phyloP scores from a whole-genome alignment of 306 rosid species.

The Vigna angularis region DNA sequence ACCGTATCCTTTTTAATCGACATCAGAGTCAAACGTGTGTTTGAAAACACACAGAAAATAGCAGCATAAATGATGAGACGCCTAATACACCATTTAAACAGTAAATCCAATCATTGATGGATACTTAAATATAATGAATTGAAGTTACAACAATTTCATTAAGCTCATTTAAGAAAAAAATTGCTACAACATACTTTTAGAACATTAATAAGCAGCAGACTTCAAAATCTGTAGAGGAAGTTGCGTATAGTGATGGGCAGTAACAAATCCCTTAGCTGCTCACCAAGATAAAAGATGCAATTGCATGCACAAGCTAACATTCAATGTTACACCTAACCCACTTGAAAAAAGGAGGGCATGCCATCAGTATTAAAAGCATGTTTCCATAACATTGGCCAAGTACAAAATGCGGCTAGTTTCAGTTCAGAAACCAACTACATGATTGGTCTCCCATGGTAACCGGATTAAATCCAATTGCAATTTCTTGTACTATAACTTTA shows the following conservation, averaged over 20 bases:
- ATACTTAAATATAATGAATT: slow-evolving; percentile 4
- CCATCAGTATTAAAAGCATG: slow-evolving; percentile 1
- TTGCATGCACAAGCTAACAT: slow-evolving; percentile 14
- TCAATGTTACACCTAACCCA: neutral
- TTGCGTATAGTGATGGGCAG: neutral
- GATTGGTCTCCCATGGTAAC: neutral
- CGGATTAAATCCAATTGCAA: slow-evolving; percentile 1
- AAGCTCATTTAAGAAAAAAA: slow-evolving; percentile 10
- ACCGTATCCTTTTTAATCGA: slow-evolving; percentile 12
- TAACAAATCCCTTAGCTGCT: slow-evolving; percentile 10
- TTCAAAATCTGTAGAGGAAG: slow-evolving; percentile 9
- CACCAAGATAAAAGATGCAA: neutral
- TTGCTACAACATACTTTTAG: slow-evolving; percentile 10
- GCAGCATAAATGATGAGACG: slow-evolving; percentile 6
- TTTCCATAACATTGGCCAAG: slow-evolving; percentile 11
- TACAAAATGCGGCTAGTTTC: slow-evolving; percentile 2
- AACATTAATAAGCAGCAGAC: neutral
- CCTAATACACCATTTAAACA: slow-evolving; percentile 25
- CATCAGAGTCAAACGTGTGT: neutral
- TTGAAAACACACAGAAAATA: slow-evolving; percentile 8
- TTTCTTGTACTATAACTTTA: slow-evolving; percentile 1
- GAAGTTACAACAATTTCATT: neutral
- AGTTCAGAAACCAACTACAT: slow-evolving; percentile 12
- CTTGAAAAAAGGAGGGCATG: neutral
- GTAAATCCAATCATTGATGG: slow-evolving; percentile 13